Base-by-base conservation (phyloP, 495 filamentous ascomycete genomes). In the Aspergillus avenaceus region DNA sequence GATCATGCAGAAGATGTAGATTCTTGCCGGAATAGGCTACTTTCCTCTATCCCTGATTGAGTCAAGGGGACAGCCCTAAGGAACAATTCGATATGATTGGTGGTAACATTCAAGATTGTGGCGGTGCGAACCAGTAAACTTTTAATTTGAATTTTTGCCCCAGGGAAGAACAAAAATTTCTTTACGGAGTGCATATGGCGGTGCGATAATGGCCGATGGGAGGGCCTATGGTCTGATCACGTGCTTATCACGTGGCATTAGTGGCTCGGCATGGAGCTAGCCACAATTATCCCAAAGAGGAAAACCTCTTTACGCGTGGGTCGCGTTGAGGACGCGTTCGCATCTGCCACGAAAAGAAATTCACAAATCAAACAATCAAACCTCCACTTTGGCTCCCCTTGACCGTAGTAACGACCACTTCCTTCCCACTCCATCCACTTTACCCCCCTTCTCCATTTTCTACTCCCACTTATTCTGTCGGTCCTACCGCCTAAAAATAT, bases 251-350 rank as follows among this genome's bases (percentile, higher is more conserved):
- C 49, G 46, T 62, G 59, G 47, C 27, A 8, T 4, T 0, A 28
- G 52, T 50, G 54, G 52, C 44, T 47, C 5, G 1, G n/a, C n/a
- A n/a, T n/a, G n/a, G n/a, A n/a, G n/a, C n/a, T 8, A 12, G 8
- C 22, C 57, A 66, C 57, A 66, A 64, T 49, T 42, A 22, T 7
- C 62, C 62, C 24, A 60, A 70, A 60, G 0, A 40, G 61, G 64
- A n/a, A 66, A 72, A 67, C 51, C 69, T 62, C 66, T 71, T 72
- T 59, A 72, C 69, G 67, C 69, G 69, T 48, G 27, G 19, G 27
- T 47, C 70, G 70, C 61, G 66, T 64, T 16, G 16, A 16, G 19
- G 54, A 45, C 66, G 67, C 67, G 67, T 64, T 38, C 46, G n/a
- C n/a, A n/a, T n/a, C n/a, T n/a, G n/a, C n/a, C n/a, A n/a, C n/a